These are phyloP conservation scores for Coniochaeta sp. DNA, from an alignment of 2,329 filamentous ascomycete species.

Conservation along the genomic window DNA sequence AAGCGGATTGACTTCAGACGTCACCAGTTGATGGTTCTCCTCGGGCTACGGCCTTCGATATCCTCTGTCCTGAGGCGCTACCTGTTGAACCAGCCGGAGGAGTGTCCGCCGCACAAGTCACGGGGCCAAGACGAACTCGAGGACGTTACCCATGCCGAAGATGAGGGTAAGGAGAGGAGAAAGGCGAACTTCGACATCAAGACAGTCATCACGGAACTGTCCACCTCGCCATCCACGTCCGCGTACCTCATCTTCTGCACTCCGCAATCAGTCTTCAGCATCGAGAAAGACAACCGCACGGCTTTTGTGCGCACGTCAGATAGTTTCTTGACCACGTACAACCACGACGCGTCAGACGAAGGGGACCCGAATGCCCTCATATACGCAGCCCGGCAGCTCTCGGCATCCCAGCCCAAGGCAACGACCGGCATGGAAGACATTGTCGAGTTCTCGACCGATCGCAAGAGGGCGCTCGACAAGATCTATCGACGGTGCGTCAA, in stretches of 20 bases:
- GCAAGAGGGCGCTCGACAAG: constrained; percentile 9
- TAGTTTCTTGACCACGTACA: constrained; percentile 17
- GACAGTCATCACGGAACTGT: constrained; percentile 9
- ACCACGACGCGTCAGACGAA: constrained; percentile 19
- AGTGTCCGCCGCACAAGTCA: background rate
- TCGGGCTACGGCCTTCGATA: constrained; percentile 14
- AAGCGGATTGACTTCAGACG: constrained; percentile 15
- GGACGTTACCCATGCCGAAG: background rate
- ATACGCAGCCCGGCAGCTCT: constrained; percentile 5
- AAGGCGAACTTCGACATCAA: background rate
- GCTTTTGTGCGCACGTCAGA: constrained; percentile 12
- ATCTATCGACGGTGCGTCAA: constrained; percentile 8
- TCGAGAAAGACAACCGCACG: constrained; percentile 19
- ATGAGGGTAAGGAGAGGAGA: background rate
- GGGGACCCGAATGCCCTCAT: constrained; percentile 8
- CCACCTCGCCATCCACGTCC: constrained; percentile 14
- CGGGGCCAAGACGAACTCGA: background rate
- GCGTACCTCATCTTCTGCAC: constrained; percentile 23
- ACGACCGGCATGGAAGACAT: constrained; percentile 16
- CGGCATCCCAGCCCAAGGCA: background rate
- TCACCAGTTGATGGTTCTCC: constrained; percentile 17
- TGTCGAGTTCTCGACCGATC: constrained; percentile 13
- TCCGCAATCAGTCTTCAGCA: constrained; percentile 12
- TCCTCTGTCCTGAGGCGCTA: constrained; percentile 15
- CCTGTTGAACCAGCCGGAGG: constrained; percentile 8